Base-by-base conservation (phyloP, 1,139 yeast genomes). In the Yarrowia galli region DNA sequence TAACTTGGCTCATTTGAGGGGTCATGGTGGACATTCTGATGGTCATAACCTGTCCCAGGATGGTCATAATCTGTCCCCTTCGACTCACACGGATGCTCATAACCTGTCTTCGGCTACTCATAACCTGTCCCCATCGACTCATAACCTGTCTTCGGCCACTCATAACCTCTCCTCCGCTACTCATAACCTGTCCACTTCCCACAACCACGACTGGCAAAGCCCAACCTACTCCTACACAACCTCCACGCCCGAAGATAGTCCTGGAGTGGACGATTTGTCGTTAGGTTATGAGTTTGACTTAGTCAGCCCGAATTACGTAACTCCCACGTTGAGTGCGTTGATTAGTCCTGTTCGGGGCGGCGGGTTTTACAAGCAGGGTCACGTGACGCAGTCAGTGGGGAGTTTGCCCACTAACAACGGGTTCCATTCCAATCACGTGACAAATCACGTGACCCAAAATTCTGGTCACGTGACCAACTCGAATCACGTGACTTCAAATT, bases 171-270 rank as follows among this genome's bases (percentile, higher is more conserved):
- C 43, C 8, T 9, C 22, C 45, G 25, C n/a, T n/a, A n/a, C 25
- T 10, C 63, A 56, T 28, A 25, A 38, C 48, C 23, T 20, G 20
- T 56, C 46, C 13, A 1, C 20, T 5, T 12, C 10, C 15, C 18
- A n/a, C n/a, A n/a, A n/a, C 28, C 18, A 12, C 18, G 63, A 56
- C 36, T 56, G 63, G 63, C 63, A 56, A 20, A 12, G 32, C 16
- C 64, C 64, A 9, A 43, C 64, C 40, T 58, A 58, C 22, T 43
- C 51, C 3, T 58, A 58, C 64, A 43, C 64, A 15, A 32, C 64
- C 2, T 58, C 51, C 22, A 43, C 64, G 1, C 64, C 64, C 15
- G 64, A 58, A 15, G 64, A 58, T 16, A 22, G 36, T 15, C 49
- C 64, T 4, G 64, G 51, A 8, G 42, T 58, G 10, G 51, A 58